A percentile compares a stretch with the other conserved stretches of the same genome.
Conservation (phyloP, 805 yeast genomes). For the Metschnikowia sp. region DNA sequence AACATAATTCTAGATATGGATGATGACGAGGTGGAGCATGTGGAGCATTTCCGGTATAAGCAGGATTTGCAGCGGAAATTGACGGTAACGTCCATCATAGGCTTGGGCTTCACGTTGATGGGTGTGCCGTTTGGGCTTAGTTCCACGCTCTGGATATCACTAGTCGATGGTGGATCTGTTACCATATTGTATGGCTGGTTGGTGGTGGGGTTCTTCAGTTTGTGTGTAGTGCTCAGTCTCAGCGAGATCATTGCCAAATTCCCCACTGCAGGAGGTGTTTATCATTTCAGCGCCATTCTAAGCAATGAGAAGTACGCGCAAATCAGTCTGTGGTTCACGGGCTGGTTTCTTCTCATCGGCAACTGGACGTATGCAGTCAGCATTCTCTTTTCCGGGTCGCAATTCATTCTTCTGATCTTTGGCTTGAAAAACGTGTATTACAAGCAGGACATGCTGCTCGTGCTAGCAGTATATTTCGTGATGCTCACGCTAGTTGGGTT, state of each 20-base stretch:
- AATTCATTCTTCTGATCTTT: conserved; percentile 62
- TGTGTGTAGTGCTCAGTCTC: conserved; percentile 65
- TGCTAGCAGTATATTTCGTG: conserved; percentile 53
- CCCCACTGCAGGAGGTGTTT: conserved; percentile 74
- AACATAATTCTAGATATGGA: conserved; percentile 22
- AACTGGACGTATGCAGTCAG: conserved; percentile 77
- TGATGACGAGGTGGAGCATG: conserved; percentile 50
- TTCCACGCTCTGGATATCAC: conserved; percentile 66
- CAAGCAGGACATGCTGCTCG: conserved; percentile 52
- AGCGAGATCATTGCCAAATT: conserved; percentile 77
- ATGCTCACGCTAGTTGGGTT: conserved; percentile 60
- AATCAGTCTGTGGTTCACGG: conserved; percentile 70
- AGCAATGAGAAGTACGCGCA: conserved; percentile 57
- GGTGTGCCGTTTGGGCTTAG: conserved; percentile 79
- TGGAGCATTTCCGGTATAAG: conserved; percentile 71
- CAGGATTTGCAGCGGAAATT: conserved; percentile 67
- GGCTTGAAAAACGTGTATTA: conserved; percentile 60
- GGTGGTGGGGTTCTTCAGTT: conserved; percentile 58
- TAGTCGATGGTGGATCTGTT: conserved; percentile 73
- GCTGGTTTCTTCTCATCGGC: conserved; percentile 71
- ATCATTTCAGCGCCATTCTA: conserved; percentile 71
- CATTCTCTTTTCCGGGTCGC: conserved; percentile 73
- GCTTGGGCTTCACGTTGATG: conserved; percentile 77
- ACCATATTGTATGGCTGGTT: conserved; percentile 77
- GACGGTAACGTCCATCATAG: conserved; percentile 67